Evolutionary conservation across 805 yeast genomes (phyloP).

Genomic region (Metschnikowia bowlesiae): DNA sequence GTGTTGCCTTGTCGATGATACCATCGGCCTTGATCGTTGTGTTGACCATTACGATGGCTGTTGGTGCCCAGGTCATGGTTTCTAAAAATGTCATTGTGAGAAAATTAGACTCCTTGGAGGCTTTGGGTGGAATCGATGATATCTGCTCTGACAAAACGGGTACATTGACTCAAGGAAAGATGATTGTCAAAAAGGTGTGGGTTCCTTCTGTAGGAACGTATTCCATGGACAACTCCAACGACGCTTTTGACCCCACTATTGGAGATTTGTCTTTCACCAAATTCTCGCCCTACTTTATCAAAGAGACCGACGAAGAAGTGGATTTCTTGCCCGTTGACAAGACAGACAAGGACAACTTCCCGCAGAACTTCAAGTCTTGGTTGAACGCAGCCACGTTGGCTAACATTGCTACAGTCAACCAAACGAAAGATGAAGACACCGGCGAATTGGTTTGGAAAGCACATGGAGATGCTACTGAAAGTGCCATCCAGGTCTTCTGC

Average conservation of each 20-base stretch:
- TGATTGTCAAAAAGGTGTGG: conserved; percentile 71
- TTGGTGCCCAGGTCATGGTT: conserved; percentile 74
- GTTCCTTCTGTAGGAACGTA: conserved; percentile 59
- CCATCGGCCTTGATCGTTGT: conserved; percentile 79
- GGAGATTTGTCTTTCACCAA: conserved; percentile 43
- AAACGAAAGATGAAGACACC: conserved; percentile 39
- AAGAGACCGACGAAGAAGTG: conserved; percentile 35
- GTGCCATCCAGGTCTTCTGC: conserved; percentile 19
- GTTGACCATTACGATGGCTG: conserved; percentile 81
- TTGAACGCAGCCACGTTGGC: conserved; percentile 68
- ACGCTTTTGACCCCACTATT: conserved; percentile 59
- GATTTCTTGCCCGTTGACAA: conserved; percentile 21
- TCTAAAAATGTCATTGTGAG: conserved; percentile 66
- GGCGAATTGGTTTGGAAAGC: conserved; percentile 26
- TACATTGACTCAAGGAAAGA: conserved; percentile 74
- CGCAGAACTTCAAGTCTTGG: conserved; percentile 45
- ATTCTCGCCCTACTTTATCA: conserved; percentile 34
- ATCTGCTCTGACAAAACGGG: conserved; percentile 84
- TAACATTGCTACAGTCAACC: conserved; percentile 66
- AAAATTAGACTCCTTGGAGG: conserved; percentile 73
- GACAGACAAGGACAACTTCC: conserved; percentile 17
- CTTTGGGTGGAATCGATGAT: conserved; percentile 73
- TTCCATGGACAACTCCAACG: conserved; percentile 49
- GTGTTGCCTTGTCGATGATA: conserved; percentile 78
- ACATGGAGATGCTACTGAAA: conserved; percentile 20